Evolutionary conservation across 2,329 filamentous ascomycete species (phyloP).

Genomic region (Fusarium sp.): DNA sequence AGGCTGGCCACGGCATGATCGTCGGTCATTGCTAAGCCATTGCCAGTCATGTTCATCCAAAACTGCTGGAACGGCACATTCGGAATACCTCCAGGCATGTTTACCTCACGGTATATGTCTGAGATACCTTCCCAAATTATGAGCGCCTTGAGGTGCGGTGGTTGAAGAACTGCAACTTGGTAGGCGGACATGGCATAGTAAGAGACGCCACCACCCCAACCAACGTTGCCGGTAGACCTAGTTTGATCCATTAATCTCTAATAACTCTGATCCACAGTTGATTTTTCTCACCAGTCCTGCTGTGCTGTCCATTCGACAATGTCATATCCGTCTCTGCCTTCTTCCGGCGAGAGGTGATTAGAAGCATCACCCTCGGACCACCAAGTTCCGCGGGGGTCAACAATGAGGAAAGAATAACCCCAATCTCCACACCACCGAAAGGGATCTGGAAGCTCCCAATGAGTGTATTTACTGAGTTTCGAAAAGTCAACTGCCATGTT

Average conservation of each 20-base stretch:
- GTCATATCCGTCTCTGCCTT: conserved; percentile 6
- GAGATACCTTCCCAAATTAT: conserved; percentile 23
- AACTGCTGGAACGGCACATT: conserved; percentile 20
- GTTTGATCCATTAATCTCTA: too few relatives aligned
- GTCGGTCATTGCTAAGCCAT: conserved; percentile 6
- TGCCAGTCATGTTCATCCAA: conserved; percentile 30
- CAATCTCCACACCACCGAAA: conserved; percentile 10
- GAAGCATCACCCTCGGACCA: background rate
- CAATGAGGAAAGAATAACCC: conserved; percentile 6
- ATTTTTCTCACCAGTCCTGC: background rate
- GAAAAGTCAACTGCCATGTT: conserved; percentile 14
- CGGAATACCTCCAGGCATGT: conserved; percentile 17
- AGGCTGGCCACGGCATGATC: conserved; percentile 19
- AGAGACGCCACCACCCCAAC: too few relatives aligned
- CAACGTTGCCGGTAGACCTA: too few relatives aligned
- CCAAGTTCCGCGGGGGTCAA: background rate
- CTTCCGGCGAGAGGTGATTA: conserved; percentile 2
- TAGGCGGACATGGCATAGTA: conserved; percentile 5
- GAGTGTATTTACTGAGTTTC: conserved; percentile 9
- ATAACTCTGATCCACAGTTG: too few relatives aligned
- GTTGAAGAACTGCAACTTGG: conserved; percentile 9
- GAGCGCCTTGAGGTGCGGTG: conserved; percentile 18
- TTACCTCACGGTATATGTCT: conserved; percentile 22
- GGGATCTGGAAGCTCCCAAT: conserved; percentile 15
- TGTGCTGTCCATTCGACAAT: background rate